phyloP scores from a whole-genome alignment of 78 protist species.

The Dictyostelium purpureum region DNA sequence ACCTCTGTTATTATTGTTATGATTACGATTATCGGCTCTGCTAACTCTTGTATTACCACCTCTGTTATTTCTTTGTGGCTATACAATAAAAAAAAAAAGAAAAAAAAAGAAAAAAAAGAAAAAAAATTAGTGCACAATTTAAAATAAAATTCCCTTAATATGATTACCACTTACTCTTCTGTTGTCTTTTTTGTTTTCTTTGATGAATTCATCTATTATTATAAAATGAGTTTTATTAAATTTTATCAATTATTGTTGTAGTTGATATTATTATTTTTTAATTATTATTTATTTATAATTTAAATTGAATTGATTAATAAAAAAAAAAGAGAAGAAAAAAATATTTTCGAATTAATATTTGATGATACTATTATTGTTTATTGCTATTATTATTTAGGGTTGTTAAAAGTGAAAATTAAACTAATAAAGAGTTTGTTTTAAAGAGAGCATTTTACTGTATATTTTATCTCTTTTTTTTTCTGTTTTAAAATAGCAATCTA shows the following conservation, averaged over 20 bases:
- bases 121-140: not conserved
- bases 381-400: too few relatives aligned
- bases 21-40: not conserved
- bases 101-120: not conserved
- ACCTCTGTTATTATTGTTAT: not conserved
- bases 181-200: constrained; percentile 16
- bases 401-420: too few relatives aligned
- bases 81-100: not conserved
- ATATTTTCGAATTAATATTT: too few relatives aligned
- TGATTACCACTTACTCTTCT: not conserved
- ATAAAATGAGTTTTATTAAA: too few relatives aligned
- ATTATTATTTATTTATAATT: not conserved
- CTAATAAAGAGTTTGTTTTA: too few relatives aligned
- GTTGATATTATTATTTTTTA: not conserved
- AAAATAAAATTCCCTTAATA: not conserved
- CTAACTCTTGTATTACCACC: not conserved
- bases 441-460: too few relatives aligned
- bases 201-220: constrained; percentile 16
- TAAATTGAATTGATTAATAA: not conserved
- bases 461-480: not conserved
- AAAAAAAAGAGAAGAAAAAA: not conserved
- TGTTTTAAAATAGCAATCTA: not conserved
- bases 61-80: not conserved
- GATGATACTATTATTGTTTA: too few relatives aligned
- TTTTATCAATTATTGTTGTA: too few relatives aligned